Base-by-base conservation (phyloP, 495 filamentous ascomycete genomes). In the Annulohypoxylon bovei region DNA sequence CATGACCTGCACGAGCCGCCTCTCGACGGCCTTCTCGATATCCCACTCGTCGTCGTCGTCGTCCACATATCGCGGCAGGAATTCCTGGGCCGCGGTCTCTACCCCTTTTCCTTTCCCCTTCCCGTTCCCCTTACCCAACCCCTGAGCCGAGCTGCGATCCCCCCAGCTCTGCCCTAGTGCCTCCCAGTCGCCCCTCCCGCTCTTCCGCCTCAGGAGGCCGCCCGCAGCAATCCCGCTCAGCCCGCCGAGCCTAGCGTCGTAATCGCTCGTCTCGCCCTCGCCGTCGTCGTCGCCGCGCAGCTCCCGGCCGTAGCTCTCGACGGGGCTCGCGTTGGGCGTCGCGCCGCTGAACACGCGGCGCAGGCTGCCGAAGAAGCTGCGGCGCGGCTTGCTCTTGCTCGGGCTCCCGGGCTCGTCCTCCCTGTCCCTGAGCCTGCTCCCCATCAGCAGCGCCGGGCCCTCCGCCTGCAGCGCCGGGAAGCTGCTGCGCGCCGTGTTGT, bases 1-100 rank as follows among this genome's bases (percentile, higher is more conserved):
- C 83, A 96, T 96, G 67, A 96, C 87, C 80, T 98, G 95, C 65
- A 98, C 94, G 14, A 92, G 85, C 44, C 93, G 78, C 54, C 86
- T 87, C 78, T 94, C 89, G 1, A 91, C 91, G 5, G 92, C 93
- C 46, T 86, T 86, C 77, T 98, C 95, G 33, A 97, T 86, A 74
- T 97, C 94, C 94, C 94, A 97, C 53, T 97, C 94, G 4, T 89
- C 90, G 12, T 91, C 90, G 1, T 83, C 83, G 0, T 80, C 76
- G 4, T 60, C 72, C 0, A 60, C 56, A 18, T 22, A 44, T 60
- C 47, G 20, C 57, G 6, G 18, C 18, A 27, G 18, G 14, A 39
- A 44, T 40, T 32, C 65, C 47, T 54, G 54, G 70, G 22, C 27
- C 62, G 59, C 20, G 42, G 25, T 47, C 59, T n/a, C 37, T 37